These are phyloP conservation scores for Clarireedia monteithiana DNA, from an alignment of 2,329 filamentous ascomycete species.

Conservation along the genomic window DNA sequence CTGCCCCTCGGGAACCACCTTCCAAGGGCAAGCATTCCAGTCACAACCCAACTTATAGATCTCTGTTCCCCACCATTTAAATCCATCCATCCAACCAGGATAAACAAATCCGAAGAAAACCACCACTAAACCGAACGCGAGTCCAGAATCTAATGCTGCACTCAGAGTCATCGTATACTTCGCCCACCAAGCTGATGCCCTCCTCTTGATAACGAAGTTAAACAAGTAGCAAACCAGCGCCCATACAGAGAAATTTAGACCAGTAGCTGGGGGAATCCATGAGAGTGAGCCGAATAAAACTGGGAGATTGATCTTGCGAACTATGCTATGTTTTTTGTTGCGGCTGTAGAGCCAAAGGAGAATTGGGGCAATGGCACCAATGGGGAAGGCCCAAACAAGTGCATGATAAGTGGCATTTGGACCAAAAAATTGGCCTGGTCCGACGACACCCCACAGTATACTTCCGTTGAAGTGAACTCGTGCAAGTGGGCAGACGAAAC, in stretches of 20 bases:
- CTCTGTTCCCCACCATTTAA: constrained; percentile 85
- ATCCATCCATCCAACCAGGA: constrained; percentile 63
- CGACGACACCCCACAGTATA: constrained; percentile 84
- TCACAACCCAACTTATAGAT: constrained; percentile 79
- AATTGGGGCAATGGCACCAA: constrained; percentile 69
- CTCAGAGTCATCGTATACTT: constrained; percentile 89
- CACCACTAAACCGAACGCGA: constrained; percentile 75
- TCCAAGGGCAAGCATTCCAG: constrained; percentile 73
- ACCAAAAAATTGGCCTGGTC: constrained; percentile 76
- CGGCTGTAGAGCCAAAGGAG: constrained; percentile 65
- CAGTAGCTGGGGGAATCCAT: constrained; percentile 82
- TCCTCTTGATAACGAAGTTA: constrained; percentile 66
- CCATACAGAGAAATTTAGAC: constrained; percentile 85
- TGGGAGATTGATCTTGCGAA: constrained; percentile 73
- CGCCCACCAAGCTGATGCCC: constrained; percentile 72
- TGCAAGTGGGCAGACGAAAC: constrained; percentile 81
- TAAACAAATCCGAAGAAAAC: constrained; percentile 86
- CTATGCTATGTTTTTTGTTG: constrained; percentile 49
- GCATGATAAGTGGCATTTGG: constrained; percentile 64
- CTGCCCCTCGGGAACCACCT: constrained; percentile 51
- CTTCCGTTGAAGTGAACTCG: constrained; percentile 86
- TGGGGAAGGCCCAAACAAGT: constrained; percentile 73
- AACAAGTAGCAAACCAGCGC: constrained; percentile 78
- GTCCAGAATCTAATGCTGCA: constrained; percentile 72
- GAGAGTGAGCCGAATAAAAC: constrained; percentile 75